Conservation (phyloP, 768 basidiomycete genomes). For the Tremella mesenterica region DNA sequence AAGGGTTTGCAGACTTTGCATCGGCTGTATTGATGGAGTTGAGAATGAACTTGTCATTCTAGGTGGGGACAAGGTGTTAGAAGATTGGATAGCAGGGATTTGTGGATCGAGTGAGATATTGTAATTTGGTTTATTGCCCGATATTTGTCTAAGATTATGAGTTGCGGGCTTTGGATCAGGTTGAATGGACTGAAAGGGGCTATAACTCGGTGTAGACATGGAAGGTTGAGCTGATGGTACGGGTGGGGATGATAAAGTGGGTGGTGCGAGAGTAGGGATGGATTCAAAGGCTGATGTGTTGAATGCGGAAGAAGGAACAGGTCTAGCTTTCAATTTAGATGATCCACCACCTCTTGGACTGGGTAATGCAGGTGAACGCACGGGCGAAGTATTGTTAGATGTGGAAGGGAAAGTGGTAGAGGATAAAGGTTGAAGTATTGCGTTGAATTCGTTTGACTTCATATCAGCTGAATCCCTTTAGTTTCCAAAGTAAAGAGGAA, state of each 20-base stretch:
- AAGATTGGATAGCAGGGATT: slow-evolving; percentile 4
- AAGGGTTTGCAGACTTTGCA: not conserved
- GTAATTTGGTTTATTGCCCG: slow-evolving; percentile 31
- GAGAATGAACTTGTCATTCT: too few species aligned
- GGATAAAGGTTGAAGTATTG: slow-evolving; percentile 1
- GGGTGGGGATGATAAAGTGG: slow-evolving; percentile 2
- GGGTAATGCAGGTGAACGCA: slow-evolving; percentile 8
- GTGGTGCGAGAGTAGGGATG: slow-evolving; percentile 1
- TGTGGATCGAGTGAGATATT: slow-evolving; percentile 36
- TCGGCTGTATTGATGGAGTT: too few species aligned
- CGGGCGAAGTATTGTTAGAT: slow-evolving; percentile 1
- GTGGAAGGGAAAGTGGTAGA: slow-evolving; percentile 14
- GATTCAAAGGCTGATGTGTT: slow-evolving; percentile 30
- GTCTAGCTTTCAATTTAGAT: slow-evolving; percentile 30
- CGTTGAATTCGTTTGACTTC: slow-evolving; percentile 10
- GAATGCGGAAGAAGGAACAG: slow-evolving; percentile 35
- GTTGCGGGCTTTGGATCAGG: not conserved
- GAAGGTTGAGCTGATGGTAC: not conserved
- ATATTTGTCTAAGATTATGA: not conserved
- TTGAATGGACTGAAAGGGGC: slow-evolving; percentile 11
- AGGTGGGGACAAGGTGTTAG: not conserved
- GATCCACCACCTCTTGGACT: not conserved
- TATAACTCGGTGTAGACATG: not conserved
- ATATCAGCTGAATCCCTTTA: not conserved
- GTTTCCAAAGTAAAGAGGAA: not conserved